A percentile compares a stretch with the other conserved stretches of the same genome.
phyloP scores from a whole-genome alignment of 139 green algal genomes.

The Spirogloea muscicola region DNA sequence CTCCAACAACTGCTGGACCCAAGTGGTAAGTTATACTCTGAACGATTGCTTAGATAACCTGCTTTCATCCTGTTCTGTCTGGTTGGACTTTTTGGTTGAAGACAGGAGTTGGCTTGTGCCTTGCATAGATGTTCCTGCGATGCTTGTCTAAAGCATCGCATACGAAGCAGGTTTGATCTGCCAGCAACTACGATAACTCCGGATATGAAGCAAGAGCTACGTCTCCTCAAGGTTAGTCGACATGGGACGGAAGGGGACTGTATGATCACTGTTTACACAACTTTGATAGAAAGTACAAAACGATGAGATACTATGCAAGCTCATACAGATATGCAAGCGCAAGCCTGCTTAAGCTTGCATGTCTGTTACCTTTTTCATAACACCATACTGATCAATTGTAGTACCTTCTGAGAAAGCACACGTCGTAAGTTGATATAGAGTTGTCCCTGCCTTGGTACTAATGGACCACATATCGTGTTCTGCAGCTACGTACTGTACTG shows the following conservation, averaged over 20 bases:
- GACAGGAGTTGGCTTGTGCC: not conserved
- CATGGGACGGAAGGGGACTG: not conserved
- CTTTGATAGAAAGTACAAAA: not conserved
- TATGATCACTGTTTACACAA: too few relatives aligned
- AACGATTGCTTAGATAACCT: not conserved
- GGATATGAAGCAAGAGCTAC: slow-evolving; percentile 35
- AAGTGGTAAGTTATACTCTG: slow-evolving; percentile 29
- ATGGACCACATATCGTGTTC: not conserved
- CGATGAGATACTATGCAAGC: not conserved
- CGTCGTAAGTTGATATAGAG: too few relatives aligned
- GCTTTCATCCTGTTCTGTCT: not conserved
- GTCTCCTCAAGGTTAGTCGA: slow-evolving; percentile 11
- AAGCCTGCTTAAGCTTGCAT: not conserved
- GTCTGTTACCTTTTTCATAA: not conserved
- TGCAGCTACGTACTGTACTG: slow-evolving; percentile 65
- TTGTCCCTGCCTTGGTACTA: not conserved
- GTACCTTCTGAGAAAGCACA: too few relatives aligned
- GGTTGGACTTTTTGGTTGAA: not conserved
- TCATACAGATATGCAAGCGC: not conserved
- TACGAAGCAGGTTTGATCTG: slow-evolving; percentile 24
- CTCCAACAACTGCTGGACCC: slow-evolving; percentile 26
- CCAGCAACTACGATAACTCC: slow-evolving; percentile 26
- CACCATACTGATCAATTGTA: too few relatives aligned
- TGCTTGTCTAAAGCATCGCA: not conserved
- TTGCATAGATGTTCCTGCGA: not conserved